These are phyloP conservation scores for Fomitopsis pulvina DNA, from an alignment of 768 basidiomycete species.

Conservation along the genomic window DNA sequence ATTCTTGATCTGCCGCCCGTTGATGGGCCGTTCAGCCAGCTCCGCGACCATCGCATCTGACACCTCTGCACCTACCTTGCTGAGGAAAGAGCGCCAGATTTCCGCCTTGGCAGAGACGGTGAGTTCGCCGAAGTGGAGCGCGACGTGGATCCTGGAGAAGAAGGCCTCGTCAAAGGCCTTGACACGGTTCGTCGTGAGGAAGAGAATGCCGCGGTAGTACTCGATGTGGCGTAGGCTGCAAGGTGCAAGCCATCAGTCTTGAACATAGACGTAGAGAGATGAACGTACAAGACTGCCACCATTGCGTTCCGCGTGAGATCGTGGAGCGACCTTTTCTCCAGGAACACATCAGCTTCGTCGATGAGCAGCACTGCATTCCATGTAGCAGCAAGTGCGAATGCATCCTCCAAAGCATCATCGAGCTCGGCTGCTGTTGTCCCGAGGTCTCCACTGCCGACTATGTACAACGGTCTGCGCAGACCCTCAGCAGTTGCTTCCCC, in stretches of 20 bases:
- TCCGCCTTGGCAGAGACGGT: constrained; percentile 43
- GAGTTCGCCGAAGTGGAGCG: constrained; percentile 58
- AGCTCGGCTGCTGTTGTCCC: constrained; percentile 26
- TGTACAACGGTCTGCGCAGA: constrained; percentile 25
- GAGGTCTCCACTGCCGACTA: constrained; percentile 29
- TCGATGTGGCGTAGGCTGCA: constrained; percentile 16
- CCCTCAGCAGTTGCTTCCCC: background rate
- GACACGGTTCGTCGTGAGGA: constrained; percentile 34
- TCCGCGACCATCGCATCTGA: constrained; percentile 35
- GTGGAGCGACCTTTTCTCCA: constrained; percentile 60
- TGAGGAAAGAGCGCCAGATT: constrained; percentile 59
- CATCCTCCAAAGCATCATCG: constrained; percentile 21
- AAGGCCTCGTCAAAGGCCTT: constrained; percentile 33
- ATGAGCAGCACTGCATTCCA: constrained; percentile 31
- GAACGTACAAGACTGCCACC: constrained; percentile 50
- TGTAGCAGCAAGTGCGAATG: constrained; percentile 26
- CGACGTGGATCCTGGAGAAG: constrained; percentile 21
- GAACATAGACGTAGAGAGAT: background rate
- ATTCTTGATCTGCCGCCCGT: constrained; percentile 68
- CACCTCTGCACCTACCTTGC: constrained; percentile 31
- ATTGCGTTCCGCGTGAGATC: constrained; percentile 64
- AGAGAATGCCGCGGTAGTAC: constrained; percentile 30
- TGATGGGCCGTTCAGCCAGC: constrained; percentile 46
- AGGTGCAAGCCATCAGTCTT: background rate
- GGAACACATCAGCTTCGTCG: constrained; percentile 58